Base-by-base conservation (phyloP, 2,329 filamentous ascomycete genomes). In the Fusarium algeriense region DNA sequence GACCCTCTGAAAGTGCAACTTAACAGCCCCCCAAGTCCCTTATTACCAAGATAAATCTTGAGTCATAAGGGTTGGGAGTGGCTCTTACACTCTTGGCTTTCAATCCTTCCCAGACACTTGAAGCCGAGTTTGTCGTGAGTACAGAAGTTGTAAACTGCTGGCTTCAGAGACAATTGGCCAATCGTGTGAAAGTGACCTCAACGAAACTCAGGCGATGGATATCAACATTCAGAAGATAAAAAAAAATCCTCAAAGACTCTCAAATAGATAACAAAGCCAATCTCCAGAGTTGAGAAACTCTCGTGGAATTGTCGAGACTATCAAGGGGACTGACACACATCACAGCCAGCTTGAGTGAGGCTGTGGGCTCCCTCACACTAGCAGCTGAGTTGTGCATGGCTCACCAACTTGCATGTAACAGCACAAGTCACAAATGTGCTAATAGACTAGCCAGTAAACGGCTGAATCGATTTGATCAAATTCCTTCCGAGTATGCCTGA, bases 1-100 rank as follows among this genome's bases (percentile, higher is more conserved):
- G 43, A 20, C 60, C 59, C 48, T 60, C 37, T 67, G 50, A 67
- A 61, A 62, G 37, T 63, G 57, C 64, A 63, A 63, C 43, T 56
- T 14, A 32, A 35, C 20, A 54, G 57, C 40, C 49, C 48, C 50
- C 48, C 50, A 44, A 49, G 38, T 46, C 35, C 35, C 64, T 34
- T 63, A 32, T 44, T n/a, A 56, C 23, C 34, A 60, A 57, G 34
- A 57, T 40, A 60, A 32, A 28, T 45, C 34, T 40, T 28, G 45
- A 26, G 17, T 15, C 26, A 46, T 46, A 32, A 61, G 40, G 34
- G 10, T 11, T 26, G 26, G 34, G 20, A 32, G 35, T 20, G 11
- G 46, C 28, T 63, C 40, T 32, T n/a, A 19, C 12, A 59, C 14
- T 28, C 49, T 68, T 67, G 64, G 64, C 49, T n/a, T 37, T 35